phyloP scores from a whole-genome alignment of 2,329 filamentous ascomycete species.

The Clarireedia monteithiana region DNA sequence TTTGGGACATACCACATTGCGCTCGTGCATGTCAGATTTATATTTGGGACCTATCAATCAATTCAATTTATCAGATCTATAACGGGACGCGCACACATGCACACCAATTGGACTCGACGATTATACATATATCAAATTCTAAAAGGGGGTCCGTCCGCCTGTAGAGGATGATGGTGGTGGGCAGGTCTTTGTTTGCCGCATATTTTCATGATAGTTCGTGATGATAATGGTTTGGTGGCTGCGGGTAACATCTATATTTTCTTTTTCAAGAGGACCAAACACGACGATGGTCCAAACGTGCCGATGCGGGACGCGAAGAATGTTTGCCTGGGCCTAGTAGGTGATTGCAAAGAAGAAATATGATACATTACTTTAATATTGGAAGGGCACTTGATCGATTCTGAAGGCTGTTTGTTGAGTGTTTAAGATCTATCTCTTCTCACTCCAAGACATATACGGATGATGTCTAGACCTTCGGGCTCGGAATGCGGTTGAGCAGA shows the following conservation, averaged over 20 bases:
- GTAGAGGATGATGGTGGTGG: too few species aligned
- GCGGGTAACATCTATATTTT: background rate
- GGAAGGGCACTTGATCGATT: background rate
- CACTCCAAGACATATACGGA: background rate
- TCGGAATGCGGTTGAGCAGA: background rate
- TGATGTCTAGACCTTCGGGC: background rate
- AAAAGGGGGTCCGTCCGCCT: too few species aligned
- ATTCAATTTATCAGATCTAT: background rate
- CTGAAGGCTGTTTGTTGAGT: background rate
- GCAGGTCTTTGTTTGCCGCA: too few species aligned
- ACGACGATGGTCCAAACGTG: background rate
- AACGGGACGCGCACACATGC: too few species aligned
- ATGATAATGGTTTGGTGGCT: too few species aligned
- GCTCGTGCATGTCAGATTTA: background rate
- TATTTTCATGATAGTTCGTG: too few species aligned
- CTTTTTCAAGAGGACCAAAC: constrained; percentile 1
- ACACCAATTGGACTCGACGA: too few species aligned
- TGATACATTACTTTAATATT: background rate
- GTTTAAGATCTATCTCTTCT: too few species aligned
- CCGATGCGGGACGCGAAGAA: background rate
- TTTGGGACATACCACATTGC: background rate
- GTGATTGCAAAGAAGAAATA: background rate
- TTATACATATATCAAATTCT: too few species aligned
- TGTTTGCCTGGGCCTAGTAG: constrained; percentile 1
- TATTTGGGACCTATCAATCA: constrained; percentile 1